Conservation (phyloP, 371 early-diverging fungal species). For the Mucor plumbeus region DNA sequence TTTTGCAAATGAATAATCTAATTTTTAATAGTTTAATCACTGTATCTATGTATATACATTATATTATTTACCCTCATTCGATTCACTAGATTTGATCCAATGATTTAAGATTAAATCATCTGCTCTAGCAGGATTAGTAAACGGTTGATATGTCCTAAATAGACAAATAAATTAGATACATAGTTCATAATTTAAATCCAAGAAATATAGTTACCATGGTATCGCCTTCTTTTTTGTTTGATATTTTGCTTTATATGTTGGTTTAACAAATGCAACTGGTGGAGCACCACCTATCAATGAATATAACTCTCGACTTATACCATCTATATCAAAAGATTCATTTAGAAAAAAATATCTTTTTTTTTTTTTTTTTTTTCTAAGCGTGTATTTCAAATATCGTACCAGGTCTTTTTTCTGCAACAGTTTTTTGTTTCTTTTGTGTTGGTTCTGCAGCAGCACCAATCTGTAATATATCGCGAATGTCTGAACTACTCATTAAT, state of each 20-base stretch:
- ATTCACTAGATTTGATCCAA: constrained; percentile 70
- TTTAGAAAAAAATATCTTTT: too few relatives aligned
- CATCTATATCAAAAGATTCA: constrained; percentile 48
- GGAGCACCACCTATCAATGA: constrained; percentile 75
- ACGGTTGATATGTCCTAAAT: constrained; percentile 71
- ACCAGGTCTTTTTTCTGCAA: constrained; percentile 61
- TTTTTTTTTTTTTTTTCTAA: neutral
- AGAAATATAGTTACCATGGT: constrained; percentile 55
- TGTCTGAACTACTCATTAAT: constrained; percentile 62
- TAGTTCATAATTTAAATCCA: neutral
- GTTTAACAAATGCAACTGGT: constrained; percentile 66
- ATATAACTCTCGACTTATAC: constrained; percentile 69
- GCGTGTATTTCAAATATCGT: neutral
- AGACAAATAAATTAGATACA: too few relatives aligned
- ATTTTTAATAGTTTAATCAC: neutral
- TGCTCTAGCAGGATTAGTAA: constrained; percentile 78
- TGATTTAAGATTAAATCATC: constrained; percentile 77
- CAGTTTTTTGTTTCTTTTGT: constrained; percentile 31
- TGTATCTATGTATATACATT: neutral
- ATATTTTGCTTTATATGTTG: constrained; percentile 74
- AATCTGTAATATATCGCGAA: constrained; percentile 71
- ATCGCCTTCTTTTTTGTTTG: constrained; percentile 68
- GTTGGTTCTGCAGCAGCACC: constrained; percentile 46
- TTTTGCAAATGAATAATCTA: constrained; percentile 68
- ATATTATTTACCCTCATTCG: constrained; percentile 25